Conservation (phyloP, 2,329 filamentous ascomycete species). For the Alternaria incomplexa region DNA sequence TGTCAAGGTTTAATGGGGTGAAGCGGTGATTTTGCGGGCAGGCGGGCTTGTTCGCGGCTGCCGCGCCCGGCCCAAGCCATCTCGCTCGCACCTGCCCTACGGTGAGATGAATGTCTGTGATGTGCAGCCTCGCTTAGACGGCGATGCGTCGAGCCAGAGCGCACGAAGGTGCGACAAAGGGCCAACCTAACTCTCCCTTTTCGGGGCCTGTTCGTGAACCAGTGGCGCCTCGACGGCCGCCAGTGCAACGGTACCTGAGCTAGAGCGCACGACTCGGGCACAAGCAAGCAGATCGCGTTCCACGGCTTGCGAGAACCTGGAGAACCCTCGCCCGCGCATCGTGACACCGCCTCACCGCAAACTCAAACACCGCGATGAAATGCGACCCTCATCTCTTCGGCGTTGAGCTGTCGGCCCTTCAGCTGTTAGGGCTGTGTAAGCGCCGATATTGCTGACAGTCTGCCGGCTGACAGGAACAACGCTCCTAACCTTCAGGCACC, state of each 20-base stretch:
- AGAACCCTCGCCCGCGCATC: slow-evolving; percentile 3
- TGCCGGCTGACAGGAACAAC: slow-evolving; percentile 1
- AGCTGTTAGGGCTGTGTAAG: not conserved
- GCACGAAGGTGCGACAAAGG: not conserved
- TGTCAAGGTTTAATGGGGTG: not conserved
- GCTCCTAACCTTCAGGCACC: slow-evolving; percentile 12
- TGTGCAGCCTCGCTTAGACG: not conserved
- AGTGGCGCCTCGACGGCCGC: not conserved
- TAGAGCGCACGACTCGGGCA: not conserved
- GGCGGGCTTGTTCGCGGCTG: slow-evolving; percentile 3
- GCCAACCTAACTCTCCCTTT: not conserved
- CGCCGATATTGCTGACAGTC: not conserved
- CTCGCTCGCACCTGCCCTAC: not conserved
- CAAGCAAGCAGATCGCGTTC: slow-evolving; percentile 1
- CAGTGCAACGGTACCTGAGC: slow-evolving; percentile 2
- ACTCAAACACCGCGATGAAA: not conserved
- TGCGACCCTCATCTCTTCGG: not conserved
- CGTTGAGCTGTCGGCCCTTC: not conserved
- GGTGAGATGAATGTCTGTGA: not conserved
- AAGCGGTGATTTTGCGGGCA: slow-evolving; percentile 7
- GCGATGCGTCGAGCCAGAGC: not conserved
- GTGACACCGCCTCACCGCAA: not conserved
- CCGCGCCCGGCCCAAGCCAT: not conserved
- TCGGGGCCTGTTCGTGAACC: not conserved
- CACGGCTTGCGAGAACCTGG: not conserved